phyloP scores from a whole-genome alignment of 345 rosid species.

The Odontarrhena argentea region DNA sequence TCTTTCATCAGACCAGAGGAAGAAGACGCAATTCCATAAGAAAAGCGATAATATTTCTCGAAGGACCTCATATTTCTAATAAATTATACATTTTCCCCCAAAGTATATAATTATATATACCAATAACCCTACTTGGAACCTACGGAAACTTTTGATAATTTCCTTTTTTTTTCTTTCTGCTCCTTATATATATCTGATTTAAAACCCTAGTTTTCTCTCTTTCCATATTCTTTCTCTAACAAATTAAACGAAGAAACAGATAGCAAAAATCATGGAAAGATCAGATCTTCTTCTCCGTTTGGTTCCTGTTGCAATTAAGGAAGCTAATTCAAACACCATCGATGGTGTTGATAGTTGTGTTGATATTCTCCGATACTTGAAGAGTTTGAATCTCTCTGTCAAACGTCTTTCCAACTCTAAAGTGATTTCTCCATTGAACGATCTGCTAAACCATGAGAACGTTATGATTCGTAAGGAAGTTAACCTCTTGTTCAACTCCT shows the following conservation, averaged over 20 bases:
- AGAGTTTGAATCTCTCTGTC: neutral
- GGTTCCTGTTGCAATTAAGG: neutral
- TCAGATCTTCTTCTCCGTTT: constrained; percentile 1
- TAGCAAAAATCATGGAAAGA: neutral
- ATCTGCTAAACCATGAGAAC: neutral
- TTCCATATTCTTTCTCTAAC: neutral
- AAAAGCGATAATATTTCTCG: neutral
- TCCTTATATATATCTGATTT: neutral
- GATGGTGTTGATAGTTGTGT: neutral
- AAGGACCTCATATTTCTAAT: neutral
- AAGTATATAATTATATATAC: too few species aligned
- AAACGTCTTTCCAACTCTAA: neutral
- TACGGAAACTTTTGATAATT: too few species aligned
- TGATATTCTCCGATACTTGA: constrained; percentile 3
- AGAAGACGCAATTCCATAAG: neutral
- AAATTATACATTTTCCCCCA: too few species aligned
- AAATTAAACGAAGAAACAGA: too few species aligned
- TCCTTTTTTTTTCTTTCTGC: too few species aligned
- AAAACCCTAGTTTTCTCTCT: neutral
- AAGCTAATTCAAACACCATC: neutral
- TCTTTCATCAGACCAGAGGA: neutral
- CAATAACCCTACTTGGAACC: too few species aligned
- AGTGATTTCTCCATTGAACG: neutral
- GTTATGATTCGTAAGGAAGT: neutral
- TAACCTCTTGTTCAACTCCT: neutral